Evolutionary conservation across 192 early-diverging fungal species (phyloP).

Genomic region (Umbelopsis sp.): DNA sequence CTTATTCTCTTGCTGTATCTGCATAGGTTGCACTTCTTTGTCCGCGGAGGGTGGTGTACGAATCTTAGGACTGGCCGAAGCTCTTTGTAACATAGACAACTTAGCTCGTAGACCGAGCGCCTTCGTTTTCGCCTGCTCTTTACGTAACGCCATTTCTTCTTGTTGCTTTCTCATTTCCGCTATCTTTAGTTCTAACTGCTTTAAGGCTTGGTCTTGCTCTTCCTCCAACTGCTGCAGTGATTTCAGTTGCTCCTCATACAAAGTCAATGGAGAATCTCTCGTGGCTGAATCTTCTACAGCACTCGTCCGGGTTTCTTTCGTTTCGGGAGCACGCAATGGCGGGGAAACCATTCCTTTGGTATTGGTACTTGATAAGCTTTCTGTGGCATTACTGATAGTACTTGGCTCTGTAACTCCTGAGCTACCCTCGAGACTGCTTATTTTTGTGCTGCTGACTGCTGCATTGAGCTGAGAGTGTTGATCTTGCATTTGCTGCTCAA

Average conservation of each 20-base stretch:
- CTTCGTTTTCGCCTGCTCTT: conserved; percentile 9
- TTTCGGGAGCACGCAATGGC: neutral
- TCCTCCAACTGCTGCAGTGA: neutral
- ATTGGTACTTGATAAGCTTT: no score
- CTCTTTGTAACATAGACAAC: conserved; percentile 13
- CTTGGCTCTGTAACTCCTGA: no score
- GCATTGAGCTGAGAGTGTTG: neutral
- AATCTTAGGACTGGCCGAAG: conserved; percentile 6
- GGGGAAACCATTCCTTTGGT: neutral
- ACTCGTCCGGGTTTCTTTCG: neutral
- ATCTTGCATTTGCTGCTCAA: neutral
- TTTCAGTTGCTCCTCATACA: conserved; percentile 7
- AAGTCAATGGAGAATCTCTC: neutral
- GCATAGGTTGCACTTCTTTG: neutral
- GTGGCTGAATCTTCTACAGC: neutral
- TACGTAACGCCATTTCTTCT: neutral
- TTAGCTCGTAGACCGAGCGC: conserved; percentile 10
- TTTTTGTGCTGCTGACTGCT: neutral
- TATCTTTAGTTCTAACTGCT: neutral
- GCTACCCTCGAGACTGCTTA: no score
- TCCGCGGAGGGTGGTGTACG: neutral
- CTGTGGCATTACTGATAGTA: no score
- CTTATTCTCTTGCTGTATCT: neutral
- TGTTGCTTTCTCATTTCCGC: conserved; percentile 10
- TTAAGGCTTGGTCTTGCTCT: conserved; percentile 1